Evolutionary conservation across 1,139 yeast species (phyloP).

Genomic region (Hyphopichia wangnamkhiaoensis): DNA sequence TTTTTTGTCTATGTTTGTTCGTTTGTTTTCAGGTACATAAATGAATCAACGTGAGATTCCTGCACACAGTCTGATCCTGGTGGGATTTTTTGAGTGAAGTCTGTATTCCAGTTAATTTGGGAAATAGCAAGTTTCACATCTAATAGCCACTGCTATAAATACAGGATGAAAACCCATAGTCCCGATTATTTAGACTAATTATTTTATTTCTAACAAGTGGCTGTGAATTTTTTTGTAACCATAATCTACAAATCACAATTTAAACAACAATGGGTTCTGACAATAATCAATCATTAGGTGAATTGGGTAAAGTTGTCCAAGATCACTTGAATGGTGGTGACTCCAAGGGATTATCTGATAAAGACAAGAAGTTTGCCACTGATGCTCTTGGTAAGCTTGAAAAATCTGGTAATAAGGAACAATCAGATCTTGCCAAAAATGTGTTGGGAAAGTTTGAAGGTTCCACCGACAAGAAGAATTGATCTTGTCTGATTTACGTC

Average conservation of each 20-base stretch:
- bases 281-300: constrained; percentile 18
- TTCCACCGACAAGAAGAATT: constrained; percentile 11
- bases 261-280: neutral
- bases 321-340: constrained; percentile 9
- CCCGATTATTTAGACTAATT: no score
- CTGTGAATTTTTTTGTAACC: neutral
- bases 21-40: no score
- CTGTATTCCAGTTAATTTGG: no score
- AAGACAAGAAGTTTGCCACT: constrained; percentile 3
- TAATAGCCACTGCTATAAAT: no score
- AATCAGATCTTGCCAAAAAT: constrained; percentile 9
- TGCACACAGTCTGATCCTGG: no score
- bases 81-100: no score
- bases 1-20: no score
- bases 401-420: constrained; percentile 13
- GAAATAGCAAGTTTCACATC: no score
- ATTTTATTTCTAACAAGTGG: neutral
- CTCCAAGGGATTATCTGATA: constrained; percentile 5
- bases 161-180: no score
- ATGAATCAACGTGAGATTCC: no score
- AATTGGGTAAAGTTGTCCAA: constrained; percentile 21
- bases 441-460: constrained; percentile 19
- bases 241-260: neutral
- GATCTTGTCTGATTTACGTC: no score
- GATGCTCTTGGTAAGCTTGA: constrained; percentile 13